Evolutionary conservation across 768 basidiomycete genomes (phyloP).

Genomic region (Paxillus involutus): DNA sequence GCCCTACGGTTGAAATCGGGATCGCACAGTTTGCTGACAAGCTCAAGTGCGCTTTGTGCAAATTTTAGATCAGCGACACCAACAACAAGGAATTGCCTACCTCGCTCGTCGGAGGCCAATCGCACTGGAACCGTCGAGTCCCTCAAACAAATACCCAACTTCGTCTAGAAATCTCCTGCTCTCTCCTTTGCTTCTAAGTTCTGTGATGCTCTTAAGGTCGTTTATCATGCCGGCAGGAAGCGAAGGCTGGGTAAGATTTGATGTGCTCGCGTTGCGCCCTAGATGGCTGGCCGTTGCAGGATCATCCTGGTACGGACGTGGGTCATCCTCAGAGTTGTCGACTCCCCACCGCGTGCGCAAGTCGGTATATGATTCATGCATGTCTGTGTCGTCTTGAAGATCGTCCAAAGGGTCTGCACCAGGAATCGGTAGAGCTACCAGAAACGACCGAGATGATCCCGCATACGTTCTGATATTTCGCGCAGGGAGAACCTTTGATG

Average conservation of each 20-base stretch:
- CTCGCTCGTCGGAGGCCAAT: slow-evolving; percentile 66
- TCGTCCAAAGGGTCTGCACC: slow-evolving; percentile 24
- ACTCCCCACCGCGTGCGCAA: slow-evolving; percentile 80
- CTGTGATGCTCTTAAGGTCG: slow-evolving; percentile 77
- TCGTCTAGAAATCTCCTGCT: slow-evolving; percentile 79
- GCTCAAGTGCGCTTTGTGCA: slow-evolving; percentile 64
- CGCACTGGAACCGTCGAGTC: slow-evolving; percentile 54
- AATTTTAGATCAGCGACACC: background rate
- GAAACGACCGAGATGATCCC: slow-evolving; percentile 77
- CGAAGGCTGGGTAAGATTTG: slow-evolving; percentile 36
- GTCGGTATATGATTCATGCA: slow-evolving; percentile 74
- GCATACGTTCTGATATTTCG: slow-evolving; percentile 66
- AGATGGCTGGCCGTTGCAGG: slow-evolving; percentile 1
- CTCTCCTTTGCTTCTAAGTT: slow-evolving; percentile 79
- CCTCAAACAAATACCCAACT: slow-evolving; percentile 83
- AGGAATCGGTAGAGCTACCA: slow-evolving; percentile 55
- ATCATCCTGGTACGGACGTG: slow-evolving; percentile 33
- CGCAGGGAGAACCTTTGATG: slow-evolving; percentile 25
- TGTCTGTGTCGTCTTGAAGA: slow-evolving; percentile 49
- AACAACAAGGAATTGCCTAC: slow-evolving; percentile 33
- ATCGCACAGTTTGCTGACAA: slow-evolving; percentile 72
- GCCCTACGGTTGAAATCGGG: slow-evolving; percentile 76
- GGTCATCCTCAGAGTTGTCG: slow-evolving; percentile 76
- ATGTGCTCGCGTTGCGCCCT: slow-evolving; percentile 24
- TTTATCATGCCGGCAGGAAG: slow-evolving; percentile 66